Evolutionary conservation across 257 asterid genomes (phyloP), one percentile per base, ranked within the genome.

Genomic region (Echium plantagineum): DNA sequence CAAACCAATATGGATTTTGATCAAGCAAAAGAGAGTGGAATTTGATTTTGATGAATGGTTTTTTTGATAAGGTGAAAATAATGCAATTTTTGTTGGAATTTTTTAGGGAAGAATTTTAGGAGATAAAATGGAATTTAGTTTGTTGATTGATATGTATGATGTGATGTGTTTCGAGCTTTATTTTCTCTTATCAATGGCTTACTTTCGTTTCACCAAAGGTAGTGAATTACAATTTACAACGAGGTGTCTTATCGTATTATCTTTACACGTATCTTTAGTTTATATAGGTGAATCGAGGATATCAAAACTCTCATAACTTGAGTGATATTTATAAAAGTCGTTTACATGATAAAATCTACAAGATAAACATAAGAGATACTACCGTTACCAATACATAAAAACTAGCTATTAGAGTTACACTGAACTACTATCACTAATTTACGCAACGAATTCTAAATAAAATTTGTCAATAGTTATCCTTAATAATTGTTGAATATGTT

Each of bases 121-220:
- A 15, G 10, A 42, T 10, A 42, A 42, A 12, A 61, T 59, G 59
- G 74, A 46, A 17, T 55, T 53, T 51, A 21, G 24, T 35, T 26
- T 64, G 42, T 53, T 59, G 79, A 72, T 67, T 77, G 75, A 71
- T 70, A 26, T 62, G 62, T 75, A 42, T 35, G 46, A 42, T 42
- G 49, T 42, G 47, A 35, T 35, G 47, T 60, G 68, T 15, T 52
- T n/a, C 26, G 57, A 55, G 70, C 62, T 60, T 54, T 73, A 63
- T 18, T 69, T 68, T 48, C 19, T 77, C 63, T 72, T 81, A 70
- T 62, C 52, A 31, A 78, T 71, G 65, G 66, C 66, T 69, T 63
- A 75, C 62, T 64, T 60, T 69, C 38, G 52, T 76, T 72, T 62
- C 63, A 77, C 71, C 69, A 72, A 72, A 77, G 79, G 73, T 83